Conservation (phyloP, 805 yeast genomes). For the Peterozyma xylosa region DNA sequence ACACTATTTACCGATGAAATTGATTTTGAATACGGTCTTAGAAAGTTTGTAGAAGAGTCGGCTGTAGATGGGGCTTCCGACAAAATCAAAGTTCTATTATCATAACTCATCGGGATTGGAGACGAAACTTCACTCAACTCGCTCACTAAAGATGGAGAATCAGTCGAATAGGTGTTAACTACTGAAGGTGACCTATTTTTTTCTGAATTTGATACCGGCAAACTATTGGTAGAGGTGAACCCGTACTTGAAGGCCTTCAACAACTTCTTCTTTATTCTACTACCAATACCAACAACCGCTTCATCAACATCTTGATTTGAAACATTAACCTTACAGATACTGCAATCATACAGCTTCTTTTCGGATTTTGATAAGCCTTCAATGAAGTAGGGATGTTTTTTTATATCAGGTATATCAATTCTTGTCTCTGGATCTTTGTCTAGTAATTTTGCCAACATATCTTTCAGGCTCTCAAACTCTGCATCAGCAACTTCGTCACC, state of each 20-base stretch:
- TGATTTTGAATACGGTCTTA: too few species aligned
- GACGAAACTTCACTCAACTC: not conserved
- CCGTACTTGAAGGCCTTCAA: conserved; percentile 27
- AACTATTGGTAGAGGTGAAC: not conserved
- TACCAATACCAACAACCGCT: conserved; percentile 80
- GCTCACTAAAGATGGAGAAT: not conserved
- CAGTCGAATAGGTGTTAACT: not conserved
- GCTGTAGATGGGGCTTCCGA: not conserved
- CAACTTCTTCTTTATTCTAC: conserved; percentile 46
- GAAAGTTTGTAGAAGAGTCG: too few species aligned
- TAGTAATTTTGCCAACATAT: conserved; percentile 54
- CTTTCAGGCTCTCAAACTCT: conserved; percentile 36
- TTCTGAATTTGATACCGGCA: too few species aligned
- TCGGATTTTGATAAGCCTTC: conserved; percentile 20
- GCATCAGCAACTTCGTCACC: conserved; percentile 9
- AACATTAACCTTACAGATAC: conserved; percentile 42
- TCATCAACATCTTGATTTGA: conserved; percentile 62
- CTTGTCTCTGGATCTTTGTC: conserved; percentile 65
- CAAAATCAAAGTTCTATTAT: not conserved
- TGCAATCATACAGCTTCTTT: conserved; percentile 17
- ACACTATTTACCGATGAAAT: too few species aligned
- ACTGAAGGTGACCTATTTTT: too few species aligned
- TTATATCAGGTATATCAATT: conserved; percentile 63
- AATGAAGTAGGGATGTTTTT: conserved; percentile 60
- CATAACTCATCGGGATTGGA: too few species aligned